A percentile compares a stretch with the other conserved stretches of the same genome.
phyloP scores from a whole-genome alignment of 306 rosid species.

The Cucumis cinereus region DNA sequence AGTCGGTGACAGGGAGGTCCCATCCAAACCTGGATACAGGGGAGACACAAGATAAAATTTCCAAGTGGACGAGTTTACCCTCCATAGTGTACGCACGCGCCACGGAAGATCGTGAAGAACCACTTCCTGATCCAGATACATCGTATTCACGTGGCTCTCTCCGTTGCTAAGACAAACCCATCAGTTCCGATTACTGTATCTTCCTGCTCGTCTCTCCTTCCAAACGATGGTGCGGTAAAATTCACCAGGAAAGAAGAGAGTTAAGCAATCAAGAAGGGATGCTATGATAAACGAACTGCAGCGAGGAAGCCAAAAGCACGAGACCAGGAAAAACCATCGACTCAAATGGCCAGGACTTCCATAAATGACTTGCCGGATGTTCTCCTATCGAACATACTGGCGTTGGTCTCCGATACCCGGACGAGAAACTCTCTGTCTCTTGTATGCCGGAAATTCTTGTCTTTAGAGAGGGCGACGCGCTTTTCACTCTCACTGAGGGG shows the following conservation, averaged over 20 bases:
- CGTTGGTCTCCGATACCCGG: conserved; percentile 42
- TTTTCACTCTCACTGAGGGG: conserved; percentile 59
- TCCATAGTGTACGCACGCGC: conserved; percentile 10
- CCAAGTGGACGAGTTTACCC: conserved; percentile 7
- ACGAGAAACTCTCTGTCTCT: conserved; percentile 58
- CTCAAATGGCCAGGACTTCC: neutral
- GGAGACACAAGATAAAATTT: neutral
- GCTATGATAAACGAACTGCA: neutral
- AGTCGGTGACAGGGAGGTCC: conserved; percentile 3
- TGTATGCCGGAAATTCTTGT: conserved; percentile 37
- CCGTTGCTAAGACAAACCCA: conserved; percentile 15
- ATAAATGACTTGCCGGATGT: conserved; percentile 63
- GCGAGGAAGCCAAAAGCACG: neutral
- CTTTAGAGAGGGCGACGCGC: conserved; percentile 59
- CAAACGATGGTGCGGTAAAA: neutral
- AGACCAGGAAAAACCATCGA: neutral
- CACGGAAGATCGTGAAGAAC: neutral
- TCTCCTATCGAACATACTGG: conserved; percentile 33
- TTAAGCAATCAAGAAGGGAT: neutral
- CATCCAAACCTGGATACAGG: neutral
- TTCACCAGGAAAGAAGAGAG: neutral
- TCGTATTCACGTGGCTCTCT: conserved; percentile 37
- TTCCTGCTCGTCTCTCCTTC: neutral
- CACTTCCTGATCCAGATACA: neutral
- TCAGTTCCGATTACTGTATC: neutral